These are phyloP conservation scores for Bonia amplexicaulis DNA, from an alignment of 176 grass and related monocot genomes.

Conservation along the genomic window DNA sequence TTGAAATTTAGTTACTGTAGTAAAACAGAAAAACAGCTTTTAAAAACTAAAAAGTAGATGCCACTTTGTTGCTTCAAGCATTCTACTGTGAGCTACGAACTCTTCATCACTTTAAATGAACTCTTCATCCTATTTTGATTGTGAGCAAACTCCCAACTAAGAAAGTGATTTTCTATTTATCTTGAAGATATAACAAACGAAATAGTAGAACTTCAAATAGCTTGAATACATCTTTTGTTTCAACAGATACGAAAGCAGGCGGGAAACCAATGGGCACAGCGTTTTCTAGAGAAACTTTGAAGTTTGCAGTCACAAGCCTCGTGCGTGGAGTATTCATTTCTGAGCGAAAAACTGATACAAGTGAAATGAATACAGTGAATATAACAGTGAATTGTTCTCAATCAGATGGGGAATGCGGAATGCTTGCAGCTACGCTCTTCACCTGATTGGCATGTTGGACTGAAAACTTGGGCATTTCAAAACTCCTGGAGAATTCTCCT, in stretches of 20 bases:
- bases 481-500: background rate
- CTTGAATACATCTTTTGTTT: background rate
- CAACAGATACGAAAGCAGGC: background rate
- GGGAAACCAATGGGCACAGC: background rate
- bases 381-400: background rate
- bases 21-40: too few relatives aligned
- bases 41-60: too few relatives aligned
- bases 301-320: slow-evolving; percentile 3
- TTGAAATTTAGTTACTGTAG: too few relatives aligned
- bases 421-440: background rate
- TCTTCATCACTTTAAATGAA: background rate
- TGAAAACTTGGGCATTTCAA: background rate
- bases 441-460: background rate
- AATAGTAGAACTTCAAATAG: background rate
- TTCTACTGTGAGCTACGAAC: background rate
- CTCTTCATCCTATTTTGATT: slow-evolving; percentile 3
- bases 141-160: background rate
- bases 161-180: background rate
- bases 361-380: background rate
- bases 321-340: slow-evolving; percentile 20
- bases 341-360: background rate
- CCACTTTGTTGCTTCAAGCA: background rate
- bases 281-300: background rate
- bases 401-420: background rate
- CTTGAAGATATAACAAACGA: background rate